These are phyloP conservation scores for Chytriomyces sp. DNA, from an alignment of 192 early-diverging fungal species.

Conservation along the genomic window DNA sequence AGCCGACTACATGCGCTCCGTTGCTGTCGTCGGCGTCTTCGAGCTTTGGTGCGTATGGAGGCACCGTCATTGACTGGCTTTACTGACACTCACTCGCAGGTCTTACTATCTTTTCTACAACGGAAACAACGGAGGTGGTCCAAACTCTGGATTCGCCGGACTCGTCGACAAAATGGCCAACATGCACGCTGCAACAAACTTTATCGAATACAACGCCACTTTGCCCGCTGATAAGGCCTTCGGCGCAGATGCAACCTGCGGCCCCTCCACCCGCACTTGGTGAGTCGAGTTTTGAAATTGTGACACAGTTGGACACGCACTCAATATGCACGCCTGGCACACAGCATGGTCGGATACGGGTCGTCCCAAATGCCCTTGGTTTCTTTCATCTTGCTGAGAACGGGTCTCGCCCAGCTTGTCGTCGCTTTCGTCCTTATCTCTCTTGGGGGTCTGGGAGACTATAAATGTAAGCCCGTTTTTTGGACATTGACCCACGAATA, in stretches of 20 bases:
- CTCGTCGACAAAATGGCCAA: conserved; percentile 17
- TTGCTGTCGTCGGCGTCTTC: conserved; percentile 17
- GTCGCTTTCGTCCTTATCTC: conserved; percentile 26
- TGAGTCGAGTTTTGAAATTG: neutral
- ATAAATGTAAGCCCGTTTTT: neutral
- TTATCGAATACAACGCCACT: conserved; percentile 19
- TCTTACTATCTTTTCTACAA: conserved; percentile 37
- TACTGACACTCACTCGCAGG: neutral
- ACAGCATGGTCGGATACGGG: conserved; percentile 20
- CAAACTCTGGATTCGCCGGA: conserved; percentile 10
- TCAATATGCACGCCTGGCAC: neutral
- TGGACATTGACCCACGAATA: too few relatives aligned
- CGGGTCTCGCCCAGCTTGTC: conserved; percentile 9
- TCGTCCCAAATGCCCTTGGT: conserved; percentile 10
- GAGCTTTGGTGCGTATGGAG: conserved; percentile 5
- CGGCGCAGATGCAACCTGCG: neutral
- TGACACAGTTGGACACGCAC: neutral
- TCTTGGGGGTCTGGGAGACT: conserved; percentile 22
- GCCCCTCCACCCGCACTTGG: conserved; percentile 13
- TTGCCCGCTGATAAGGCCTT: neutral
- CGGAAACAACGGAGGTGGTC: conserved; percentile 34
- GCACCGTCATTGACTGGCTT: too few relatives aligned
- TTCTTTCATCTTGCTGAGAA: conserved; percentile 11
- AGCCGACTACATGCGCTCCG: conserved; percentile 16
- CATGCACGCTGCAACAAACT: conserved; percentile 13